These are phyloP conservation scores for Blechomonas ayalai DNA, from an alignment of 208 protist genomes.

Conservation along the genomic window DNA sequence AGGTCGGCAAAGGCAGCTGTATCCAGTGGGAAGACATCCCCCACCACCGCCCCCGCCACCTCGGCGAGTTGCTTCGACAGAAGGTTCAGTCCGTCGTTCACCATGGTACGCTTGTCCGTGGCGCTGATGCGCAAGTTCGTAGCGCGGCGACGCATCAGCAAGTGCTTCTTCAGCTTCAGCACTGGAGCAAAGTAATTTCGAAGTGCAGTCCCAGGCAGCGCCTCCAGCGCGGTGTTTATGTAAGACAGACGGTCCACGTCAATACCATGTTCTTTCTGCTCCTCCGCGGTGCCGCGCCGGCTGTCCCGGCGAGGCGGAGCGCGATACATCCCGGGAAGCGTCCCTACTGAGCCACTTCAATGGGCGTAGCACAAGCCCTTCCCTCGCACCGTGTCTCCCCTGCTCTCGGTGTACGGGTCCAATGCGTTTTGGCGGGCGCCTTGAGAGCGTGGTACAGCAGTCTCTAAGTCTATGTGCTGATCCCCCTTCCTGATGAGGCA, in stretches of 20 bases:
- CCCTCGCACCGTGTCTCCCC: background rate
- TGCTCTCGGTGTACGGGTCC: background rate
- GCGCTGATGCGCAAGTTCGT: constrained; percentile 23
- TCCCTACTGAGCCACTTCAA: background rate
- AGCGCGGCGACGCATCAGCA: constrained; percentile 25
- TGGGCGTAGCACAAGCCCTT: background rate
- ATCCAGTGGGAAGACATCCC: constrained; percentile 43
- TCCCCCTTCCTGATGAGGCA: no score
- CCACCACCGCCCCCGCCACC: constrained; percentile 32
- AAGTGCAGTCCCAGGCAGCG: constrained; percentile 51
- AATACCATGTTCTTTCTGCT: constrained; percentile 17
- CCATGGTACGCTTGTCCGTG: constrained; percentile 12
- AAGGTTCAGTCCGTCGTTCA: constrained; percentile 23
- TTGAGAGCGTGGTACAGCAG: no score
- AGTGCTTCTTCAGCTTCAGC: constrained; percentile 40
- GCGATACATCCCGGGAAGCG: background rate
- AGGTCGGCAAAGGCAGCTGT: constrained; percentile 28
- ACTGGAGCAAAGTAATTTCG: constrained; percentile 66
- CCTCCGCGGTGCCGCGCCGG: background rate
- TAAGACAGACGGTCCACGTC: constrained; percentile 64
- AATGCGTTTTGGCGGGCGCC: background rate
- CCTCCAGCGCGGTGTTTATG: constrained; percentile 73
- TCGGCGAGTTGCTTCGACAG: constrained; percentile 46
- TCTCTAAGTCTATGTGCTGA: no score
- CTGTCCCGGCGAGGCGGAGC: background rate